phyloP scores from a whole-genome alignment of 1,284 basidiomycete species.

The Xanthoconium separans region DNA sequence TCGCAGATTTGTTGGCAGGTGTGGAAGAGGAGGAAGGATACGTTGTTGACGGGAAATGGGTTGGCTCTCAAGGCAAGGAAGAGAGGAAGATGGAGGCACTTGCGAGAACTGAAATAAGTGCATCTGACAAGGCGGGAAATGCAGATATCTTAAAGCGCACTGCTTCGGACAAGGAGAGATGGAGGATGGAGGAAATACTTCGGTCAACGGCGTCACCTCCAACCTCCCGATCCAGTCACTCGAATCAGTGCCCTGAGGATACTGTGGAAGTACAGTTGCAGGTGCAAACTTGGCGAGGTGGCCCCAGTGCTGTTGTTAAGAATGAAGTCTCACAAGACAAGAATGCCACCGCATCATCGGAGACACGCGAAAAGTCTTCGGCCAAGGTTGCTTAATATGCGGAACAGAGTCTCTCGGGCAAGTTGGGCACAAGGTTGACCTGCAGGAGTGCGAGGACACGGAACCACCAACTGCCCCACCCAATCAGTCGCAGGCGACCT shows the following conservation, averaged over 20 bases:
- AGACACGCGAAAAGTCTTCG: neutral
- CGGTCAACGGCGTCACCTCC: constrained; percentile 5
- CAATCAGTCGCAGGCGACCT: neutral
- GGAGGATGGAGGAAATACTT: constrained; percentile 28
- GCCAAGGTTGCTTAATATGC: neutral
- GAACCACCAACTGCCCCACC: neutral
- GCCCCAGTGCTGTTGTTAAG: neutral
- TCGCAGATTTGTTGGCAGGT: constrained; percentile 71
- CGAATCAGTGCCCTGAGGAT: constrained; percentile 6
- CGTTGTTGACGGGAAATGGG: constrained; percentile 22
- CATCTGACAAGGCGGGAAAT: neutral
- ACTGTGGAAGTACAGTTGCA: neutral
- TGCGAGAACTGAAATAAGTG: constrained; percentile 1
- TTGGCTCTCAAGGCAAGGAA: constrained; percentile 14
- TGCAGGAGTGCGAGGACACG: neutral
- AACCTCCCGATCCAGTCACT: constrained; percentile 1
- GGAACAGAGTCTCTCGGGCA: neutral
- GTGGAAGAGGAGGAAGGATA: constrained; percentile 56
- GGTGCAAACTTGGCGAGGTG: neutral
- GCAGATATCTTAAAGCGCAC: constrained; percentile 9
- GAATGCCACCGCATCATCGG: neutral
- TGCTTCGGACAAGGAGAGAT: constrained; percentile 27
- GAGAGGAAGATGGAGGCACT: constrained; percentile 14
- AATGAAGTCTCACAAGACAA: neutral
- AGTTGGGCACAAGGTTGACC: neutral